These are phyloP conservation scores for Hirsutella rhossiliensis DNA, from an alignment of 2,329 filamentous ascomycete genomes.

Conservation along the genomic window DNA sequence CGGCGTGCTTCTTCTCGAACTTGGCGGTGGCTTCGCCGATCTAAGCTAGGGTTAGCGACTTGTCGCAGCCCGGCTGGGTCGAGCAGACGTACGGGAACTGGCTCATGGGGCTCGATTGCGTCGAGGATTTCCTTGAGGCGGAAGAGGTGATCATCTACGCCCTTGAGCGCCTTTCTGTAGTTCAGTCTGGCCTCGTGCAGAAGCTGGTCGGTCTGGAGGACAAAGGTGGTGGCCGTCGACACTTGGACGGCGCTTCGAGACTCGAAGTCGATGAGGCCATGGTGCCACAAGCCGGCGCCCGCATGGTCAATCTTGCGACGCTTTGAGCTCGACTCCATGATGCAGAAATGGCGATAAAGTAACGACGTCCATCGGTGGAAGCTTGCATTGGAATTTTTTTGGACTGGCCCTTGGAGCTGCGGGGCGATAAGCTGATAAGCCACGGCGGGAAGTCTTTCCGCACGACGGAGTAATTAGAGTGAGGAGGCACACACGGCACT, in stretches of 20 bases:
- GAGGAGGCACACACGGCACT: too few relatives aligned
- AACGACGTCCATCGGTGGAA: not conserved
- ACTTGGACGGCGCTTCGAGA: slow-evolving; percentile 25
- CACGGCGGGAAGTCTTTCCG: too few relatives aligned
- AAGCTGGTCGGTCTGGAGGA: slow-evolving; percentile 48
- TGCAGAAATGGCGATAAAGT: not conserved
- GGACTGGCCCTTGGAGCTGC: slow-evolving; percentile 1
- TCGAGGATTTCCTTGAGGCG: slow-evolving; percentile 41
- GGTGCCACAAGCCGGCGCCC: slow-evolving; percentile 19
- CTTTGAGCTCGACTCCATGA: slow-evolving; percentile 36
- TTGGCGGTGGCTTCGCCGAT: slow-evolving; percentile 55
- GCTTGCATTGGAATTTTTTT: slow-evolving; percentile 1
- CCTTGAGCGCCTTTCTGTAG: slow-evolving; percentile 34
- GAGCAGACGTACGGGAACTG: slow-evolving; percentile 31
- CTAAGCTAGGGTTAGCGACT: slow-evolving; percentile 25
- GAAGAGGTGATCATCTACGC: slow-evolving; percentile 36
- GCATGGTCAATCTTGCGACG: slow-evolving; percentile 34
- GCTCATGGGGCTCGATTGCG: slow-evolving; percentile 33
- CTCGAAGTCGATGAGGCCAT: slow-evolving; percentile 27
- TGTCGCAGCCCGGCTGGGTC: not conserved
- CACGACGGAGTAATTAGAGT: too few relatives aligned
- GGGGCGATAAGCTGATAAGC: slow-evolving; percentile 17
- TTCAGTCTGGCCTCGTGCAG: slow-evolving; percentile 41
- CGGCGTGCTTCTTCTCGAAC: slow-evolving; percentile 53
- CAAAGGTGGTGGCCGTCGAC: slow-evolving; percentile 40